phyloP scores from a whole-genome alignment of 2,329 filamentous ascomycete species.

The Fusarium sp. region DNA sequence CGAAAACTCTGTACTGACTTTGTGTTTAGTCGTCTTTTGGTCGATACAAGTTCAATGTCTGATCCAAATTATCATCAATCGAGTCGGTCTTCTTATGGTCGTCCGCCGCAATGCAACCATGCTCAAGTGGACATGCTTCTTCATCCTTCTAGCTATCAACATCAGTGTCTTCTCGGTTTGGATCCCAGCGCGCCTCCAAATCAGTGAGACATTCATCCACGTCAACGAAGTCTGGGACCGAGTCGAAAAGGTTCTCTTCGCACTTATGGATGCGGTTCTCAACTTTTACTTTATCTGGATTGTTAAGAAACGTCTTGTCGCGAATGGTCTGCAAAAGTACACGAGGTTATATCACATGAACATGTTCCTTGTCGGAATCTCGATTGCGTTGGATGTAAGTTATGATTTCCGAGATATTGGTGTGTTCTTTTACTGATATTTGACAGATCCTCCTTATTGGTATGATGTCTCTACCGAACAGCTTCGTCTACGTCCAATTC shows the following conservation, averaged over 20 bases:
- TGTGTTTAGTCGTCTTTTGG: conserved; percentile 45
- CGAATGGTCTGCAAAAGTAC: conserved; percentile 62
- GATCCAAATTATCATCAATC: conserved; percentile 65
- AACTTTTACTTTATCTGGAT: conserved; percentile 60
- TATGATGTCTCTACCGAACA: conserved; percentile 44
- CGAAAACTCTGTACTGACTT: conserved; percentile 1
- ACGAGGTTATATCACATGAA: conserved; percentile 56
- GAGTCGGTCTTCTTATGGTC: conserved; percentile 59
- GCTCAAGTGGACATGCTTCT: conserved; percentile 59
- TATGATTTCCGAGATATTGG: no score
- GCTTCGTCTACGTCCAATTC: conserved; percentile 42
- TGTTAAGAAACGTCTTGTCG: conserved; percentile 59
- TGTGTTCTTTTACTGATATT: neutral
- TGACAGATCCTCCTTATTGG: conserved; percentile 35
- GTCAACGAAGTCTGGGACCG: conserved; percentile 63
- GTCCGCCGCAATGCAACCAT: conserved; percentile 47
- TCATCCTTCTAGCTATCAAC: conserved; percentile 58
- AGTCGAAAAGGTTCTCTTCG: conserved; percentile 60
- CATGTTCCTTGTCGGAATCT: conserved; percentile 44
- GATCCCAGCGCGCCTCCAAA: conserved; percentile 60
- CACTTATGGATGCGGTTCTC: conserved; percentile 58
- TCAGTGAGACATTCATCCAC: conserved; percentile 52
- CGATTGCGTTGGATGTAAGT: conserved; percentile 45
- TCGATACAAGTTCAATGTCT: conserved; percentile 56
- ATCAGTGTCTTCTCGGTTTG: conserved; percentile 63